Evolutionary conservation across 345 rosid genomes (phyloP), one percentile per base, ranked within the genome.

Genomic region (Ricinus communis): DNA sequence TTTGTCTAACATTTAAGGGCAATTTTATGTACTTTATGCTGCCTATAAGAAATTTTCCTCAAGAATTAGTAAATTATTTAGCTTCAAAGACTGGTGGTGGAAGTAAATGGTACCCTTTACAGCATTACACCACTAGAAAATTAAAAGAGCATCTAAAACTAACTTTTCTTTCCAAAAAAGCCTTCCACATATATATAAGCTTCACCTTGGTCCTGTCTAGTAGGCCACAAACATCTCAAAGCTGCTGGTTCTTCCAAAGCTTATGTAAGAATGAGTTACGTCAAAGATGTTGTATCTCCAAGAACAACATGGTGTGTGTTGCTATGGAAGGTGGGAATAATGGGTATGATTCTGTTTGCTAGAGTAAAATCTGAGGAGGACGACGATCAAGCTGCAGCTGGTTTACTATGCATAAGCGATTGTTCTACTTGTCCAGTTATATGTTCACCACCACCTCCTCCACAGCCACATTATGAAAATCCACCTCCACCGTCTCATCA

Each of bases 401-500:
- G 85, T 51, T 50, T 77, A 46, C 50, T 84, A 2, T 84, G 87
- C 57, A 77, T 84, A 56, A 84, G 85, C 57, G 85, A 84, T 21
- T 84, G 87, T 65, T 47, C 66, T 27, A 75, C 85, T 31, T 84
- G 87, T 51, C 87, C 87, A 15, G 71, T 77, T 60, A 80, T 80
- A 45, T 83, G 87, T 64, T 80, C 85, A 2, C 72, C 80, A 2
- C 81, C 87, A 12, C 83, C 87, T 1, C 52, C 15, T 43, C 12
- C 47, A 8, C 18, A 11, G 7, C 2, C 18, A 2, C 14, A 25
- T 25, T 24, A 55, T 27, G 4, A 38, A 4, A 58, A 62, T 50
- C 21, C 68, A 8, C 15, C 56, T 2, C 73, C 84, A 0, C 60
- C 73, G 0, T 41, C 60, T 53, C 77, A 63, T 57, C 73, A 55